Conservation (phyloP, 176 grass and related monocot species). For the Cenchrus purpureus region DNA sequence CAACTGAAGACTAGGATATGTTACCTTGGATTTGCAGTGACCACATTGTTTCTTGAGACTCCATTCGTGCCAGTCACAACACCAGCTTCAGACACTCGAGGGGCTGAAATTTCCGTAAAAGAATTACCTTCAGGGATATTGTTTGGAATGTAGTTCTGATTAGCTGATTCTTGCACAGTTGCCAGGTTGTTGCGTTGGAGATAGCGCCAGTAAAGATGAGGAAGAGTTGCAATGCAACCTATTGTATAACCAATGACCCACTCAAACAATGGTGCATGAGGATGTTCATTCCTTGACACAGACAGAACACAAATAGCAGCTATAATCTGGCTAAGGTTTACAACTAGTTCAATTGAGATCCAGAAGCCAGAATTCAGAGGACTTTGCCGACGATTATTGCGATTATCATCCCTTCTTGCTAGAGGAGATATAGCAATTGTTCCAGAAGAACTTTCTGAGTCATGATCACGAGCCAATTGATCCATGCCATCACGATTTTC, state of each 20-base stretch:
- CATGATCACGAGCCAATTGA: slow-evolving; percentile 31
- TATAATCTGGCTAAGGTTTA: slow-evolving; percentile 85
- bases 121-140: slow-evolving; percentile 57
- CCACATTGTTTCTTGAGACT: slow-evolving; percentile 38
- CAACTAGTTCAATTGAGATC: slow-evolving; percentile 84
- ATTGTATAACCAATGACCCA: slow-evolving; percentile 92
- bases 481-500: slow-evolving; percentile 42
- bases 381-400: slow-evolving; percentile 54
- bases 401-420: slow-evolving; percentile 61
- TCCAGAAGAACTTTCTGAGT: slow-evolving; percentile 42
- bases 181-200: slow-evolving; percentile 56
- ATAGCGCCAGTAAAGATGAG: slow-evolving; percentile 94
- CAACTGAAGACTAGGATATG: slow-evolving; percentile 24
- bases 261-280: slow-evolving; percentile 71
- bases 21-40: slow-evolving; percentile 65
- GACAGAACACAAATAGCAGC: slow-evolving; percentile 76
- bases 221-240: slow-evolving; percentile 79
- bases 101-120: slow-evolving; percentile 44
- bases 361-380: slow-evolving; percentile 93
- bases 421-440: slow-evolving; percentile 44
- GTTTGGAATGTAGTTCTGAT: slow-evolving; percentile 57
- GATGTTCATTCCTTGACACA: slow-evolving; percentile 79
- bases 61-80: slow-evolving; percentile 32
- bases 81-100: slow-evolving; percentile 38
- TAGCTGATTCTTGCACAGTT: slow-evolving; percentile 53